phyloP scores from a whole-genome alignment of 2,329 filamentous ascomycete genomes.

The Penicillium sp. region DNA sequence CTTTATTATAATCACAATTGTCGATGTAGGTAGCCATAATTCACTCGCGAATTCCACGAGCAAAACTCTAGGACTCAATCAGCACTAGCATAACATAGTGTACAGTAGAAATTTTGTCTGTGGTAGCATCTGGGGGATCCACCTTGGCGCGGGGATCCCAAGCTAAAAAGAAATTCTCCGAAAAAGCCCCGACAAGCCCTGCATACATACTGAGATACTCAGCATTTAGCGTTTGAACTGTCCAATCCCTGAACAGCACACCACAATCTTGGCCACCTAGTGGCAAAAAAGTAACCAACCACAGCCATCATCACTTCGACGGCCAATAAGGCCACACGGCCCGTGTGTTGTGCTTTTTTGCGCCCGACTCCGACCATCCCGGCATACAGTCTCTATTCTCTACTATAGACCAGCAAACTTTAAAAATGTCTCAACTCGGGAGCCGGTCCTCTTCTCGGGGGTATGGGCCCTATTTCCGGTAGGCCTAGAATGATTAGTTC shows the following conservation, averaged over 20 bases:
- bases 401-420: neutral
- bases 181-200: neutral
- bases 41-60: neutral
- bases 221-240: neutral
- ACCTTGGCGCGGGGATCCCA: neutral
- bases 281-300: neutral
- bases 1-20: too few species aligned
- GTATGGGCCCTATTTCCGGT: neutral
- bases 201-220: neutral
- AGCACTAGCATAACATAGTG: neutral
- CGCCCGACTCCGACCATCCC: neutral
- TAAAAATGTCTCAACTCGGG: neutral
- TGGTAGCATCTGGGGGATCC: neutral
- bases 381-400: neutral
- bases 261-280: neutral
- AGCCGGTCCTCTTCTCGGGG: neutral
- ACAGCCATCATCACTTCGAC: neutral
- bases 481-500: neutral
- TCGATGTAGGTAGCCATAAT: too few species aligned
- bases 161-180: slow-evolving; percentile 3
- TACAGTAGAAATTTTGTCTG: neutral
- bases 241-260: neutral
- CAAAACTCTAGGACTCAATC: neutral
- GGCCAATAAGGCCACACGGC: neutral
- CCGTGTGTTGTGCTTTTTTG: slow-evolving; percentile 1